Evolutionary conservation across 768 basidiomycete species (phyloP).

Genomic region (Polyporus arcularius): DNA sequence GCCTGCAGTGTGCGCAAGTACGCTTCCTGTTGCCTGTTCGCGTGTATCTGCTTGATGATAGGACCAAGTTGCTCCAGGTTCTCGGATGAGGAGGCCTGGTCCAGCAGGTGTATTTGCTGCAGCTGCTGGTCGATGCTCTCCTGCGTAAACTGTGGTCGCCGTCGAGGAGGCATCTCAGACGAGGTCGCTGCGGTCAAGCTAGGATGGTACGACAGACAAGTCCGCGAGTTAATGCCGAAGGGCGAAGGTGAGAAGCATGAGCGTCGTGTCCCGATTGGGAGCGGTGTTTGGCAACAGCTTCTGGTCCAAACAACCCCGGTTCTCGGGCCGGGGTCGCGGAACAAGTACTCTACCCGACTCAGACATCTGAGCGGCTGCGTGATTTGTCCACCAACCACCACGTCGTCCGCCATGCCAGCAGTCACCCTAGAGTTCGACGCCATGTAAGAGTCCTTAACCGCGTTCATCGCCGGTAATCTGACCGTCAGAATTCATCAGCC

Average conservation of each 20-base stretch:
- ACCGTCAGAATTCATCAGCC: constrained; percentile 36
- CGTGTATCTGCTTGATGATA: constrained; percentile 91
- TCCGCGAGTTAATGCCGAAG: background rate
- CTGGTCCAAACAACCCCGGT: constrained; percentile 25
- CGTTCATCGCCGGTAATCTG: background rate
- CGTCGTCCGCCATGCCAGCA: constrained; percentile 29
- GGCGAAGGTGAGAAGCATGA: background rate
- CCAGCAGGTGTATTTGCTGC: constrained; percentile 87
- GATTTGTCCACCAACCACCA: background rate
- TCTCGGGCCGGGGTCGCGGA: background rate
- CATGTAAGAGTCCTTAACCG: constrained; percentile 33
- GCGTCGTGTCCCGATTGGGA: constrained; percentile 2
- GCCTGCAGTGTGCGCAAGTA: constrained; percentile 83
- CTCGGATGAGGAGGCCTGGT: constrained; percentile 86
- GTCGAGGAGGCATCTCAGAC: constrained; percentile 66
- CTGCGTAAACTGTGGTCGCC: constrained; percentile 72
- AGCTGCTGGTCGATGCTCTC: constrained; percentile 88
- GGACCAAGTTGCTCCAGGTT: constrained; percentile 96
- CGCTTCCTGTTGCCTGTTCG: constrained; percentile 82
- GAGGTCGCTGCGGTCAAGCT: background rate
- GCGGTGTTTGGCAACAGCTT: constrained; percentile 29
- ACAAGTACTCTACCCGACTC: background rate
- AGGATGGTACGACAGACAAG: too few relatives aligned
- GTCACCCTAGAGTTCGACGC: constrained; percentile 41
- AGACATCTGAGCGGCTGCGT: background rate